Base-by-base conservation (phyloP, 768 basidiomycete genomes). In the Boletus tylopilopsis region DNA sequence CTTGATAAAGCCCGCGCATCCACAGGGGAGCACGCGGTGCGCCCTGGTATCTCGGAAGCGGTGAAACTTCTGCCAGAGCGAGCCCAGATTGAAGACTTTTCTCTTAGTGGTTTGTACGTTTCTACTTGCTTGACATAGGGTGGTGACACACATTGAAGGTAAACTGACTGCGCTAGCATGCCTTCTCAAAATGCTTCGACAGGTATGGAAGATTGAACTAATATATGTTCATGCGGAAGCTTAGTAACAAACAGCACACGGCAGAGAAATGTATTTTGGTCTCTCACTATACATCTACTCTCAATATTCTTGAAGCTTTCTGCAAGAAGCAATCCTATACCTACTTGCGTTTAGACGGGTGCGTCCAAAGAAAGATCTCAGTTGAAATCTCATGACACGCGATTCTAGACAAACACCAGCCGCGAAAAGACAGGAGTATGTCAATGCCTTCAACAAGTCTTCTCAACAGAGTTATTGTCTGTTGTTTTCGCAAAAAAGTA, bases 251-350 rank as follows among this genome's bases (percentile, higher is more conserved):
- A 44, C 42, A 90, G 84, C 71, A 74, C 30, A 93, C 90, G 0
- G 84, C 88, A 34, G 95, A 99, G 71, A 99, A 99, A 78, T 88
- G 92, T 59, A 87, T 97, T 29, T 70, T 99, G 35, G 90, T 95
- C 29, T 97, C 94, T n/a, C 94, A 98, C 64, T 99, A 89, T 61
- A 98, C 94, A 0, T 86, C 88, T 5, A 96, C 94, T 2, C 81
- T 99, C 45, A 90, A 97, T 61, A 81, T 99, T 48, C 73, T 99
- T 25, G 92, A 97, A 71, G 81, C 81, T 4, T 88, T 84, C 57
- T 95, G 94, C 71, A 80, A 83, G 66, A 81, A 77, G 54, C 81
- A 77, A 58, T 71, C 74, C 10, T 97, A 93, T 65, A 84, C 85
- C 0, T 90, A 80, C 62, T 80, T 86, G 54, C 82, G 96, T 3